Percentiles rank a stretch among this genome's conserved stretches.
phyloP scores from a whole-genome alignment of 2,329 filamentous ascomycete genomes.

The Botrytis byssoidea region DNA sequence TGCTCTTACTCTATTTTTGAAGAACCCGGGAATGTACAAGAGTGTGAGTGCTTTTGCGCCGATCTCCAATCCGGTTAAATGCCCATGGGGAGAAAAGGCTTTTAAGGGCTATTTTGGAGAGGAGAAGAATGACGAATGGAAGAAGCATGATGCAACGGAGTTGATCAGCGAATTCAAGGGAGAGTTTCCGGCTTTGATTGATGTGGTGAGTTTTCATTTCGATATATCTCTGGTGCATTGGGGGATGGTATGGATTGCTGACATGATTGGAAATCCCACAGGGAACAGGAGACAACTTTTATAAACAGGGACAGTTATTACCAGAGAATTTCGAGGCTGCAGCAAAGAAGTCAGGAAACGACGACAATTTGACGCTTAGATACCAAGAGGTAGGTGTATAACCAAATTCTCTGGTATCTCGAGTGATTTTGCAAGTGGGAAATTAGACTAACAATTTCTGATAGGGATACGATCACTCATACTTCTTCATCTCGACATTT shows the following conservation, averaged over 20 bases:
- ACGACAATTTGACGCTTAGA: conserved; percentile 69
- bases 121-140: conserved; percentile 73
- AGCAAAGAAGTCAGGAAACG: conserved; percentile 70
- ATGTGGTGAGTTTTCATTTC: conserved; percentile 62
- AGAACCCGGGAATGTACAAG: conserved; percentile 86
- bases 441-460: conserved; percentile 22
- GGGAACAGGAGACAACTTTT: conserved; percentile 95
- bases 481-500: conserved; percentile 94
- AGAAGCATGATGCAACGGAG: conserved; percentile 88
- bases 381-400: conserved; percentile 66
- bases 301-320: conserved; percentile 87
- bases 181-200: conserved; percentile 74
- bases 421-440: not conserved
- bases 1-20: conserved; percentile 86
- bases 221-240: not conserved
- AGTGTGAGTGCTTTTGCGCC: conserved; percentile 88
- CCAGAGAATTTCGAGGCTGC: conserved; percentile 89
- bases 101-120: conserved; percentile 87
- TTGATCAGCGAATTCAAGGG: conserved; percentile 73
- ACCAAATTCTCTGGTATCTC: not conserved
- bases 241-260: not conserved
- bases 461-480: conserved; percentile 91
- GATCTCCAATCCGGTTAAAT: conserved; percentile 80
- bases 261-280: conserved; percentile 37
- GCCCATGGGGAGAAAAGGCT: conserved; percentile 94